Evolutionary conservation across 140 eudicot species (phyloP).

Genomic region (Ambrosia hybrid): DNA sequence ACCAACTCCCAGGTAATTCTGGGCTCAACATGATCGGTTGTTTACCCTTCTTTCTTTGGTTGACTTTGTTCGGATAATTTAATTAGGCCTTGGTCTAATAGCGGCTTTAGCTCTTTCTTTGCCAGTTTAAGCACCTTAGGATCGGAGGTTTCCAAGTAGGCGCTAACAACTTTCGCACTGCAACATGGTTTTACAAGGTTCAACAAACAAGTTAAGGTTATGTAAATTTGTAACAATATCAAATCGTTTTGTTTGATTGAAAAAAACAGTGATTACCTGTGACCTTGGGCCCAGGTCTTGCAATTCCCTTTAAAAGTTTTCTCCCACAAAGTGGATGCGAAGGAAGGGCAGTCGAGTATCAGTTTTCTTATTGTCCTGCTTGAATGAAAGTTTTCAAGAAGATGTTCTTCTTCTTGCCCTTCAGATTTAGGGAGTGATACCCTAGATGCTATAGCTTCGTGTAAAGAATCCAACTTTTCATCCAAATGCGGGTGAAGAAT

Average conservation of each 20-base stretch:
- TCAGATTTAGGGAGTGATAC: slow-evolving; percentile 66
- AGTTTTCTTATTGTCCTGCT: slow-evolving; percentile 79
- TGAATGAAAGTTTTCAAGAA: slow-evolving; percentile 77
- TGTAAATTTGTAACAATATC: neutral
- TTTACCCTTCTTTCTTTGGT: slow-evolving; percentile 26
- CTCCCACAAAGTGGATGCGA: slow-evolving; percentile 74
- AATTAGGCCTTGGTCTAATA: slow-evolving; percentile 60
- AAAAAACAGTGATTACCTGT: slow-evolving; percentile 52
- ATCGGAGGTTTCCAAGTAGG: slow-evolving; percentile 68
- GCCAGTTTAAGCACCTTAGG: slow-evolving; percentile 49
- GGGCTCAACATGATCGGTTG: slow-evolving; percentile 7
- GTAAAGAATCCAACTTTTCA: slow-evolving; percentile 52
- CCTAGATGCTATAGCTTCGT: slow-evolving; percentile 59
- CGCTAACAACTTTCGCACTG: slow-evolving; percentile 75
- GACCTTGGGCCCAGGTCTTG: slow-evolving; percentile 74
- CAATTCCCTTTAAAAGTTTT: slow-evolving; percentile 71
- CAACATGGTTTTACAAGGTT: slow-evolving; percentile 14
- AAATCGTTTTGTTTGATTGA: neutral
- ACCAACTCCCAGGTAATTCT: neutral
- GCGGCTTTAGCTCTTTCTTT: slow-evolving; percentile 69
- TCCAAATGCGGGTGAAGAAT: slow-evolving; percentile 66
- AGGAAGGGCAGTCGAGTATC: slow-evolving; percentile 67
- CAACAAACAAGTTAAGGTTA: slow-evolving; percentile 5
- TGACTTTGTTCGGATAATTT: slow-evolving; percentile 44
- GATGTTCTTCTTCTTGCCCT: slow-evolving; percentile 58